Base-by-base conservation (phyloP, 73 alveolate genomes). In the Paramecium biaurelia region DNA sequence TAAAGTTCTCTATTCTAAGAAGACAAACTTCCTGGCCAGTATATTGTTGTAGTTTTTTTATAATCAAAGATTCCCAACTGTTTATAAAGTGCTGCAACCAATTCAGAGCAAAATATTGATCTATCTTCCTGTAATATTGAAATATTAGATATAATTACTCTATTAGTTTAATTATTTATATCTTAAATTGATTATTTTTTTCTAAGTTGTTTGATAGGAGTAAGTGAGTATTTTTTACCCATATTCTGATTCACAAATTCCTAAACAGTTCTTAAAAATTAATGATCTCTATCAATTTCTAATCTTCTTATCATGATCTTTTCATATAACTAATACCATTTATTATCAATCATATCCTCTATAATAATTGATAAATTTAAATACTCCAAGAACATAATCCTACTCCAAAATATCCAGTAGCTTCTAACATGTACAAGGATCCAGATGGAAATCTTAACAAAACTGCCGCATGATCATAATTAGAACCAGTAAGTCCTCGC, bases 381-480 rank as follows among this genome's bases (percentile, higher is more conserved):
- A 32, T 86, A 58, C 93, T 79, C 94, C 87, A 86, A 5, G 70
- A 59, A 21, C 57, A 89, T 18, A 95, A 20, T 11, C 89, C 94
- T 5, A 95, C 98, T 37, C 96, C 96, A 74, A 85, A 45, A 53
- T 56, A 90, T 45, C 96, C 94, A 14, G 97, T 84, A 53, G 97
- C 95, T 85, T 97, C 98, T 58, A 97, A 93, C 28, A 96, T 7
- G n/a, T 82, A 94, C 11, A 96, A 38, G 63, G 92, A 67, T 7
- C 96, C 97, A 20, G 92, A 74, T n/a, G 92, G 26, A 59, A 47
- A 93, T 85, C 92, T 85, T 42, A 97, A 63, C 2, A 97, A 59
- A 47, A 97, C 37, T 5, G 98, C 99, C 1, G 96, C 97, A 88
- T 97, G 99, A 92, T 97, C 99, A 82, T 94, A 95, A 37, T 96